A percentile compares a stretch with the other conserved stretches of the same genome.
Evolutionary conservation across 2,329 filamentous ascomycete genomes (phyloP).

Genomic region (Daldinia sp.): DNA sequence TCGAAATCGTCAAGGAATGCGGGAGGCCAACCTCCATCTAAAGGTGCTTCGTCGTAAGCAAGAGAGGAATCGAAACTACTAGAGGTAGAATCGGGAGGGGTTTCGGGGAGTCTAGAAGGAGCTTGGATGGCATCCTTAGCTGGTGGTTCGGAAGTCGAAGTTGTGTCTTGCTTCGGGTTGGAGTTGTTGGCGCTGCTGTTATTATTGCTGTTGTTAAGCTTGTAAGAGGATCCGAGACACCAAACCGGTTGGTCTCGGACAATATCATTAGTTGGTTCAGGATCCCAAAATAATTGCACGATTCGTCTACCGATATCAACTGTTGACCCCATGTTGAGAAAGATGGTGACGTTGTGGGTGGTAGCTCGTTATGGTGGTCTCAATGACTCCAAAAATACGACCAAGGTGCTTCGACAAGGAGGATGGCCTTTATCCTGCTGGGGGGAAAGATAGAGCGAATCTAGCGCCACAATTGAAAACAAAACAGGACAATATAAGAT

Average conservation of each 20-base stretch:
- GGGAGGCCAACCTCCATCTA: slow-evolving; percentile 78
- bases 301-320: slow-evolving; percentile 84
- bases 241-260: slow-evolving; percentile 78
- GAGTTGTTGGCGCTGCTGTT: slow-evolving; percentile 43
- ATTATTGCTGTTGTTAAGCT: slow-evolving; percentile 53
- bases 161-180: slow-evolving; percentile 37
- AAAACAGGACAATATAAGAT: slow-evolving; percentile 3
- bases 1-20: slow-evolving; percentile 93
- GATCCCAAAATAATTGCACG: slow-evolving; percentile 93
- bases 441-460: slow-evolving; percentile 2
- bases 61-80: slow-evolving; percentile 66
- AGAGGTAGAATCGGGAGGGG: slow-evolving; percentile 62
- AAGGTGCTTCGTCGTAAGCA: slow-evolving; percentile 60
- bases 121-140: slow-evolving; percentile 32
- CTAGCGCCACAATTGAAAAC: slow-evolving; percentile 20
- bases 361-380: slow-evolving; percentile 2
- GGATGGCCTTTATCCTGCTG: slow-evolving; percentile 8
- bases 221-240: slow-evolving; percentile 76
- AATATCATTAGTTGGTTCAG: slow-evolving; percentile 84
- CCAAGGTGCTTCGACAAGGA: slow-evolving; percentile 11
- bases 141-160: slow-evolving; percentile 34
- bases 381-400: slow-evolving; percentile 7
- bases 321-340: slow-evolving; percentile 55
- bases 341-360: background rate
- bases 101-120: slow-evolving; percentile 55